Conservation (phyloP, 345 rosid species). For the Cardiospermum halicacabum region DNA sequence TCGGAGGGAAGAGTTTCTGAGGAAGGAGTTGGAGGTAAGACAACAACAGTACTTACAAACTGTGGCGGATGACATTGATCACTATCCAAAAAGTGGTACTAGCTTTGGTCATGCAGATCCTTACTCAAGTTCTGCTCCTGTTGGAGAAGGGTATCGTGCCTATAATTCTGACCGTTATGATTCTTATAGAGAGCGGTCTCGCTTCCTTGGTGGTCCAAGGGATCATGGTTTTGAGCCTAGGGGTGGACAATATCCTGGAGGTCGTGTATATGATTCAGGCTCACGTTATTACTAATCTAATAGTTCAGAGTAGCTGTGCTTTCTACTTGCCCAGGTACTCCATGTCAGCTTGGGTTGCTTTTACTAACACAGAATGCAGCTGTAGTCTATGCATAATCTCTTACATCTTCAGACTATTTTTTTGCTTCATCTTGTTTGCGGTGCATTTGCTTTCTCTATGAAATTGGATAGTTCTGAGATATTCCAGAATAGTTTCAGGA, state of each 20-base stretch:
- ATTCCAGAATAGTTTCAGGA: conserved; percentile 2
- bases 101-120: conserved; percentile 33
- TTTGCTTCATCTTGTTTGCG: not conserved
- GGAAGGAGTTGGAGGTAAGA: conserved; percentile 55
- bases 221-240: conserved; percentile 64
- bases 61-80: conserved; percentile 37
- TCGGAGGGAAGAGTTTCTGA: conserved; percentile 67
- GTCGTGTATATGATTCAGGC: conserved; percentile 46
- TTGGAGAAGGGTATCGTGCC: conserved; percentile 43
- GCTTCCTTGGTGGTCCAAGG: conserved; percentile 44
- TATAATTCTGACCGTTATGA: conserved; percentile 52
- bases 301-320: not conserved
- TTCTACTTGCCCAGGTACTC: not conserved
- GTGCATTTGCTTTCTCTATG: not conserved
- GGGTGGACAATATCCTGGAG: conserved; percentile 60
- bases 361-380: conserved; percentile 5
- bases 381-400: not conserved
- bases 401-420: not conserved
- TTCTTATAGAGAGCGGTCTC: conserved; percentile 49
- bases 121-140: conserved; percentile 30
- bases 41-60: conserved; percentile 60
- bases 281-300: conserved; percentile 44
- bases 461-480: not conserved
- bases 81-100: conserved; percentile 32
- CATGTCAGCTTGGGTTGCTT: conserved; percentile 4